Percentiles rank a stretch among this genome's conserved stretches.
Conservation (phyloP, 2,329 filamentous ascomycete species). For the Alternaria consortialis region DNA sequence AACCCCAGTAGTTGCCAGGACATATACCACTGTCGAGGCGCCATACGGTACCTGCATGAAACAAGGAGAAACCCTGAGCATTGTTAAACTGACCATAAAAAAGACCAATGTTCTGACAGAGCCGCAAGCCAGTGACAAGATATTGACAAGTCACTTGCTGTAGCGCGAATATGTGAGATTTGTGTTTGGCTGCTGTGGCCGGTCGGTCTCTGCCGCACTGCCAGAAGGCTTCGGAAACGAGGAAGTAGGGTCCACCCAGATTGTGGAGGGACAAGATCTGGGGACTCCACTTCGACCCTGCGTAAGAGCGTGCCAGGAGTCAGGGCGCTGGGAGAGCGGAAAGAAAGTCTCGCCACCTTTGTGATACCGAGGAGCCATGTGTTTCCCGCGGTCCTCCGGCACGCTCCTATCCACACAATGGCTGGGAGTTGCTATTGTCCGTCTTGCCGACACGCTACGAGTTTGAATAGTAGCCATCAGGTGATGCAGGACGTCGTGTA, state of each 20-base stretch:
- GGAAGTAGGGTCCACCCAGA: slow-evolving; percentile 5
- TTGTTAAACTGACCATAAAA: not conserved
- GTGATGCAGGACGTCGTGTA: not conserved
- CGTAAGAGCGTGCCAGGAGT: slow-evolving; percentile 16
- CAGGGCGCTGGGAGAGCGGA: slow-evolving; percentile 1
- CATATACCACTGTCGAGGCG: not conserved
- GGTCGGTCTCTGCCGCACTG: not conserved
- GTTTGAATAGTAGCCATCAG: not conserved
- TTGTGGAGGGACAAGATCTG: slow-evolving; percentile 21
- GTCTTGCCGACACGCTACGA: not conserved
- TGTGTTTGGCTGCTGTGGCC: not conserved
- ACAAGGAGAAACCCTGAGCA: not conserved
- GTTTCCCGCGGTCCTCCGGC: slow-evolving; percentile 1
- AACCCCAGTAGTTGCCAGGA: not conserved
- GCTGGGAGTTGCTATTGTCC: not conserved
- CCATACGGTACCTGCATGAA: slow-evolving; percentile 3
- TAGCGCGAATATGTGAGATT: not conserved
- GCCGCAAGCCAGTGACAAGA: not conserved
- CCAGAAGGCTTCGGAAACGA: slow-evolving; percentile 4
- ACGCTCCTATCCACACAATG: not conserved
- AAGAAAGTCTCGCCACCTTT: not conserved
- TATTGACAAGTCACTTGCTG: not conserved
- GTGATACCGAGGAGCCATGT: not conserved
- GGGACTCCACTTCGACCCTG: slow-evolving; percentile 35
- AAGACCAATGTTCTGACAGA: not conserved